Conservation (phyloP, 768 basidiomycete genomes). For the Suillus cothurnatus region DNA sequence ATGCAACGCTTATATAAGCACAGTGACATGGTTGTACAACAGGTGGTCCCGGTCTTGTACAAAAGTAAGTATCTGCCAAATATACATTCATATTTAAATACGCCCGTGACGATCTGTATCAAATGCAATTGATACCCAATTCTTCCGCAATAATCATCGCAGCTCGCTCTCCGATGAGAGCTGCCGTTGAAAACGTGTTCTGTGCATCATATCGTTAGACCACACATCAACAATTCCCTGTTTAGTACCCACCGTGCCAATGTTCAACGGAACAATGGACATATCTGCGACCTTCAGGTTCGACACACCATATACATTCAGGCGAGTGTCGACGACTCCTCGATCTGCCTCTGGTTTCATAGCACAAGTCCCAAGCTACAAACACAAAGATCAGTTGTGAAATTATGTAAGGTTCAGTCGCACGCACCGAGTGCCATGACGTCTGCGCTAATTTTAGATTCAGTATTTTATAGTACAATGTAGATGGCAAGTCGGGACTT, state of each 20-base stretch:
- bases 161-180: constrained; percentile 30
- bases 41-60: too few species aligned
- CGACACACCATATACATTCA: constrained; percentile 63
- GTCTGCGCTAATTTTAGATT: constrained; percentile 25
- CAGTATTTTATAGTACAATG: not conserved
- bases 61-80: not conserved
- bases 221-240: not conserved
- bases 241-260: constrained; percentile 30
- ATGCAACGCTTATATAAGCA: too few species aligned
- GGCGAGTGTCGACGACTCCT: constrained; percentile 62
- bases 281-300: constrained; percentile 63
- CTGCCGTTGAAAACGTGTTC: constrained; percentile 26
- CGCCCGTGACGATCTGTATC: constrained; percentile 23
- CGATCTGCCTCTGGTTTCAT: constrained; percentile 62
- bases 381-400: not conserved
- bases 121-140: constrained; percentile 19
- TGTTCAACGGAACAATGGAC: constrained; percentile 42
- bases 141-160: constrained; percentile 23
- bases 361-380: constrained; percentile 63
- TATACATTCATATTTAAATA: too few species aligned
- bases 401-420: not conserved
- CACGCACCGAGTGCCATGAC: constrained; percentile 35
- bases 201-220: not conserved
- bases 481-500: not conserved
- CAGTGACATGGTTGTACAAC: too few species aligned